Conservation (phyloP, 2,329 filamentous ascomycete species). For the Scytalidium sp. region DNA sequence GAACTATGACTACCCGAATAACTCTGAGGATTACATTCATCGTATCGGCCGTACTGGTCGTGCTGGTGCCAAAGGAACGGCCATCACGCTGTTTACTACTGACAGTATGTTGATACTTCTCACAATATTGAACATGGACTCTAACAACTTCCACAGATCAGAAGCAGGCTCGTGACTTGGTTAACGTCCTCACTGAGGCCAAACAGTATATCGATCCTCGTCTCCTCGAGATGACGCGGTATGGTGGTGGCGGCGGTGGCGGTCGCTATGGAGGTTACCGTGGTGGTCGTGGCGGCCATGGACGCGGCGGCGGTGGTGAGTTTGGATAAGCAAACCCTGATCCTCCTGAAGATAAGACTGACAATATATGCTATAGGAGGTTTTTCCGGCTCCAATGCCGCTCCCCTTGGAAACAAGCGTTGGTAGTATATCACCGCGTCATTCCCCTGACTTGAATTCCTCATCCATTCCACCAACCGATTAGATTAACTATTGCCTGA, state of each 20-base stretch:
- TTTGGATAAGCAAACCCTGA: slow-evolving; percentile 18
- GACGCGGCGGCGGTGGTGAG: slow-evolving; percentile 25
- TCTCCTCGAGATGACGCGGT: slow-evolving; percentile 93
- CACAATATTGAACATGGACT: slow-evolving; percentile 11
- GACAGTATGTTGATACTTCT: slow-evolving; percentile 67
- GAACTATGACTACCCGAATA: slow-evolving; percentile 99
- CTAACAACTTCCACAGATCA: slow-evolving; percentile 54
- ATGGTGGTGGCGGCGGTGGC: slow-evolving; percentile 78
- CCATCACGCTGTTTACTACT: slow-evolving; percentile 98
- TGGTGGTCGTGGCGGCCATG: slow-evolving; percentile 52
- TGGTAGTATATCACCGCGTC: slow-evolving; percentile 41
- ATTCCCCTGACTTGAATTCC: not conserved
- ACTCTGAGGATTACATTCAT: slow-evolving; percentile 97
- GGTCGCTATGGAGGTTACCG: slow-evolving; percentile 66
- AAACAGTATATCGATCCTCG: slow-evolving; percentile 98
- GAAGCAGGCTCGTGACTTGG: slow-evolving; percentile 95
- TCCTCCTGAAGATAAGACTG: slow-evolving; percentile 32
- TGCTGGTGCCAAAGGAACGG: slow-evolving; percentile 90
- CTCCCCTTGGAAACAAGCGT: slow-evolving; percentile 54
- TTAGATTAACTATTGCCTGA: slow-evolving; percentile 10
- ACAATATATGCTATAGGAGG: slow-evolving; percentile 38
- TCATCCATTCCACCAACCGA: slow-evolving; percentile 9
- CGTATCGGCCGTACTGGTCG: slow-evolving; percentile 94
- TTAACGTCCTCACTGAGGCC: slow-evolving; percentile 87
- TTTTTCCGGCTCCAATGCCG: slow-evolving; percentile 55